phyloP scores from a whole-genome alignment of 306 rosid species.

The Castanea mollissima region DNA sequence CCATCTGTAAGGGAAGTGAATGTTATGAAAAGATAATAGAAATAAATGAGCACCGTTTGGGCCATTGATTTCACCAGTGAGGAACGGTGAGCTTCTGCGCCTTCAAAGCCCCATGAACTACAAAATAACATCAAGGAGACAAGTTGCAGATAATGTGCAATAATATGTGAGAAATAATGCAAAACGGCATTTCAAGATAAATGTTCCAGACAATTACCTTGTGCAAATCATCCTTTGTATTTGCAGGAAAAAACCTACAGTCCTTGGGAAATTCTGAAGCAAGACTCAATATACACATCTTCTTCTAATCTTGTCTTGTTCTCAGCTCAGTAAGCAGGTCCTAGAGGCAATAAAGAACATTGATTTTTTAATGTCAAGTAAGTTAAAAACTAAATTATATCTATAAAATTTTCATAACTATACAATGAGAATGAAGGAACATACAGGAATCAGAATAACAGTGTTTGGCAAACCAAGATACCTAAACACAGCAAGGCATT shows the following conservation, averaged over 20 bases:
- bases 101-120: slow-evolving; percentile 94
- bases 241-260: slow-evolving; percentile 77
- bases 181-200: neutral
- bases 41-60: slow-evolving; percentile 64
- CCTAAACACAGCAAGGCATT: slow-evolving; percentile 86
- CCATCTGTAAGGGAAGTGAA: neutral
- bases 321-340: slow-evolving; percentile 72
- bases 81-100: slow-evolving; percentile 83
- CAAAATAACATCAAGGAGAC: slow-evolving; percentile 6
- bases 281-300: slow-evolving; percentile 65
- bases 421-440: slow-evolving; percentile 30
- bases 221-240: slow-evolving; percentile 84
- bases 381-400: neutral
- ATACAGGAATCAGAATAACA: slow-evolving; percentile 76
- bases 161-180: slow-evolving; percentile 10
- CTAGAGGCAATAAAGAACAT: slow-evolving; percentile 36
- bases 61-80: slow-evolving; percentile 82
- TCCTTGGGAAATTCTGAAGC: slow-evolving; percentile 84
- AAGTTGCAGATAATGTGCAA: no score
- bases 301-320: slow-evolving; percentile 67
- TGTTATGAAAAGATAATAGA: neutral
- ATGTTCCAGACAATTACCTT: slow-evolving; percentile 51
- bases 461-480: slow-evolving; percentile 95
- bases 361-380: neutral
- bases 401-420: neutral